Percentiles rank a stretch among this genome's conserved stretches.
Conservation (phyloP, 805 yeast genomes). For the Nakazawaea ernobii region DNA sequence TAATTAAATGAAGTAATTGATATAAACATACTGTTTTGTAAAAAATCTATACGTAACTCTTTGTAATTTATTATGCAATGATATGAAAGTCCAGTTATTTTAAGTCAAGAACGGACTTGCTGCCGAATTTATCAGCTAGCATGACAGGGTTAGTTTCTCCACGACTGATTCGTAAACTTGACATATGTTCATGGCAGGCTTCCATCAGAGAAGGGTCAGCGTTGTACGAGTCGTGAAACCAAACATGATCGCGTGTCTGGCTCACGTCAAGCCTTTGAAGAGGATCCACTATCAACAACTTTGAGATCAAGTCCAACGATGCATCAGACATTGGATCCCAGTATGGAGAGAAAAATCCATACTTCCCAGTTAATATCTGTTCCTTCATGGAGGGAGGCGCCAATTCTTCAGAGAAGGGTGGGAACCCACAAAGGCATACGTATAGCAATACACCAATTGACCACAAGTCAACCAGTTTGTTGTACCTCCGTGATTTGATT, state of each 20-base stretch:
- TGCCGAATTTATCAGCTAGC: slow-evolving; percentile 4
- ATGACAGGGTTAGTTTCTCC: slow-evolving; percentile 7
- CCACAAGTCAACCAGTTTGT: slow-evolving; percentile 77
- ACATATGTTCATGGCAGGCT: neutral
- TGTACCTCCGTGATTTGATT: slow-evolving; percentile 49
- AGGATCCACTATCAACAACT: slow-evolving; percentile 51
- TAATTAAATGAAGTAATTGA: neutral
- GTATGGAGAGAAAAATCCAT: slow-evolving; percentile 72
- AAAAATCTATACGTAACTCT: neutral
- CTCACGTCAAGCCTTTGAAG: slow-evolving; percentile 29
- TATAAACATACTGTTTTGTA: no score
- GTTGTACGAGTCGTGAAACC: slow-evolving; percentile 8
- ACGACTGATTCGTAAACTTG: slow-evolving; percentile 1
- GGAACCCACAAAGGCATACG: slow-evolving; percentile 79
- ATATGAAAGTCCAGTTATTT: neutral
- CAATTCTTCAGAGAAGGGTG: slow-evolving; percentile 78
- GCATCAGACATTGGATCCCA: slow-evolving; percentile 69
- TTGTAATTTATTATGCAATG: neutral
- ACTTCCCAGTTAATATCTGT: slow-evolving; percentile 61
- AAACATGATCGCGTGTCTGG: neutral
- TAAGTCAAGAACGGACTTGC: neutral
- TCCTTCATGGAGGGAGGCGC: slow-evolving; percentile 78
- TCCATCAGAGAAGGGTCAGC: neutral
- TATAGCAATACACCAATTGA: slow-evolving; percentile 74
- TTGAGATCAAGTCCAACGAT: slow-evolving; percentile 60